Evolutionary conservation across 352 stramenopile species (phyloP).

Genomic region (Phytophthora agathidicida): DNA sequence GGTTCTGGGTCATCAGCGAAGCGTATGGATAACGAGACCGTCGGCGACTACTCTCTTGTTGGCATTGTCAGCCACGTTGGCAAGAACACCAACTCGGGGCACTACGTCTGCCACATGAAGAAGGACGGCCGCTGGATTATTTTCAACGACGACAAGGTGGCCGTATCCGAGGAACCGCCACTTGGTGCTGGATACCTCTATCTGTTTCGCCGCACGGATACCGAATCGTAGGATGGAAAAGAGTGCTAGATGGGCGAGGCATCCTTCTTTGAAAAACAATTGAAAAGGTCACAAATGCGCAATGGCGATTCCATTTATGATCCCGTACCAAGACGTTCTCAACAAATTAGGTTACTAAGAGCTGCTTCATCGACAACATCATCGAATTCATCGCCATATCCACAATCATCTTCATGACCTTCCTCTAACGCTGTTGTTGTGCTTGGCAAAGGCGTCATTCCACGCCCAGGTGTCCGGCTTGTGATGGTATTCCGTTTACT

Average conservation of each 20-base stretch:
- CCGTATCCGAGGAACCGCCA: slow-evolving; percentile 93
- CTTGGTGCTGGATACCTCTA: slow-evolving; percentile 97
- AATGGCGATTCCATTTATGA: slow-evolving; percentile 9
- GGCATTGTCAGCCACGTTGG: slow-evolving; percentile 99
- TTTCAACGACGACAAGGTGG: slow-evolving; percentile 99
- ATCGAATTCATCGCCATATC: slow-evolving; percentile 85
- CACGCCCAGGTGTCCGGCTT: not conserved
- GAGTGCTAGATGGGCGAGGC: not conserved
- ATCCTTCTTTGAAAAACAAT: slow-evolving; percentile 4
- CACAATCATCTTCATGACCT: slow-evolving; percentile 54
- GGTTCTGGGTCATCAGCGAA: slow-evolving; percentile 30
- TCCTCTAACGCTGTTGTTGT: slow-evolving; percentile 4
- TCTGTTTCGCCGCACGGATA: slow-evolving; percentile 85
- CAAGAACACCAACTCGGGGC: slow-evolving; percentile 97
- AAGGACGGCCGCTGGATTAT: slow-evolving; percentile 97
- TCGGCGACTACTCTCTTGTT: slow-evolving; percentile 92
- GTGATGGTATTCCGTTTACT: not conserved
- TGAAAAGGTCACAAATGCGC: slow-evolving; percentile 8
- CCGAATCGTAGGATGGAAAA: slow-evolving; percentile 22
- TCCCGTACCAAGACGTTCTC: slow-evolving; percentile 3
- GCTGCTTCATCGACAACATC: slow-evolving; percentile 77
- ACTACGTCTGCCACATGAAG: slow-evolving; percentile 99
- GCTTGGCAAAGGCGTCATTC: not conserved
- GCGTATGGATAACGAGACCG: slow-evolving; percentile 59
- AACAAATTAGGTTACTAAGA: slow-evolving; percentile 60